A percentile compares a stretch with the other conserved stretches of the same genome.
Evolutionary conservation across 2,329 filamentous ascomycete genomes (phyloP).

Genomic region (Colletotrichum lentis): DNA sequence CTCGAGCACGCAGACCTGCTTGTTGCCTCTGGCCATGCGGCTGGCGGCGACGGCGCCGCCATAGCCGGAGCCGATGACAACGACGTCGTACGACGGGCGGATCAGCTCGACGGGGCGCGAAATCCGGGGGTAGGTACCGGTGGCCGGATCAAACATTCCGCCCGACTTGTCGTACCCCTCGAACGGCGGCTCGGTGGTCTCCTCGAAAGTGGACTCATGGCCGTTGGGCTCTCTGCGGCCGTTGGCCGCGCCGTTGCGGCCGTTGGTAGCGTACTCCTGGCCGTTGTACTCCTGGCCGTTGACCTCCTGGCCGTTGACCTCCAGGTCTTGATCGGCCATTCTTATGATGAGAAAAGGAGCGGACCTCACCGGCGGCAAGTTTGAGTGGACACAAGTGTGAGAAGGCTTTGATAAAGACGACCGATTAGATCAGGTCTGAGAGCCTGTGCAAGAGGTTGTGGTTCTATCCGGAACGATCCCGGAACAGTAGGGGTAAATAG

Average conservation of each 20-base stretch:
- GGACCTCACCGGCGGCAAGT: not conserved
- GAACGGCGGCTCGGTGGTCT: not conserved
- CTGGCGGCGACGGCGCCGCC: constrained; percentile 59
- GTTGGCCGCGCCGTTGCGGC: constrained; percentile 14
- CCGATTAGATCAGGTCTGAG: not conserved
- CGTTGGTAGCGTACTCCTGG: constrained; percentile 1
- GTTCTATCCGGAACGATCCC: too few relatives aligned
- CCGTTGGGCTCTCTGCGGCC: not conserved
- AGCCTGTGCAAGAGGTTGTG: not conserved
- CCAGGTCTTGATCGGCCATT: constrained; percentile 5
- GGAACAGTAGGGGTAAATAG: not conserved
- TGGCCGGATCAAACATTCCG: constrained; percentile 22
- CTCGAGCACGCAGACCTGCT: constrained; percentile 55
- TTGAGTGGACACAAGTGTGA: not conserved
- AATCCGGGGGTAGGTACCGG: constrained; percentile 46
- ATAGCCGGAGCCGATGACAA: constrained; percentile 60
- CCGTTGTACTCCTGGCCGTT: constrained; percentile 15
- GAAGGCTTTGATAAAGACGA: not conserved
- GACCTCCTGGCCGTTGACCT: constrained; percentile 17
- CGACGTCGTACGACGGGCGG: constrained; percentile 53
- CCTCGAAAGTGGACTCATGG: not conserved
- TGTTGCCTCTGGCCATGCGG: constrained; percentile 50
- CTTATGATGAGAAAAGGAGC: not conserved
- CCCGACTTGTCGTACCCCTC: not conserved
- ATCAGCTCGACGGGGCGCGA: constrained; percentile 50